phyloP scores from a whole-genome alignment of 768 basidiomycete species.

The Coprinellus aureogranulatus region DNA sequence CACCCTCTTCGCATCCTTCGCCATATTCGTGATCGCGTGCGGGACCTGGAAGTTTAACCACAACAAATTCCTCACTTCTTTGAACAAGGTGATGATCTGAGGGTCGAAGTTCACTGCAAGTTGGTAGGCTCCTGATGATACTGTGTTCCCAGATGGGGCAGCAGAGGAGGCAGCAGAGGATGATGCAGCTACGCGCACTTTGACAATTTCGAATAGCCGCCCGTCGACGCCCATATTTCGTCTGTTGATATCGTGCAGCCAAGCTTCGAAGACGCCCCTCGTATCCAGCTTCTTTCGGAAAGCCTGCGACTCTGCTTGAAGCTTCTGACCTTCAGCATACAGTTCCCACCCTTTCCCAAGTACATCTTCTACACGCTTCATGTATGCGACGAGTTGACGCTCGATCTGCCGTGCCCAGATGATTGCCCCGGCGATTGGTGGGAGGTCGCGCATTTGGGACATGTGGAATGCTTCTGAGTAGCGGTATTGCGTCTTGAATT shows the following conservation, averaged over 20 bases:
- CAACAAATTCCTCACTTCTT: conserved; percentile 92
- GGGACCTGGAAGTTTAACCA: conserved; percentile 97
- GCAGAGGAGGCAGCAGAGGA: background rate
- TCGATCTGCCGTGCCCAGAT: conserved; percentile 99
- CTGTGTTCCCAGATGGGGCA: background rate
- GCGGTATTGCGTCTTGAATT: conserved; percentile 97
- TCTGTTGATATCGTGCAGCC: conserved; percentile 92
- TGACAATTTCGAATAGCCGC: conserved; percentile 87
- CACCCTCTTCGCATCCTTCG: conserved; percentile 97
- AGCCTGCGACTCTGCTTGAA: conserved; percentile 85
- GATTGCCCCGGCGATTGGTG: conserved; percentile 96
- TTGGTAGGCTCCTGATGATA: conserved; percentile 60
- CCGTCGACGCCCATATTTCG: conserved; percentile 91
- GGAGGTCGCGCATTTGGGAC: conserved; percentile 97
- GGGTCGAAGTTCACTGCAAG: conserved; percentile 97
- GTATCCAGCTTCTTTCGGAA: conserved; percentile 98
- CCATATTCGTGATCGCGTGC: conserved; percentile 92
- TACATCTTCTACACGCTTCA: conserved; percentile 99
- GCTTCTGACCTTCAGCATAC: conserved; percentile 98
- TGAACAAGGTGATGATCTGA: conserved; percentile 97
- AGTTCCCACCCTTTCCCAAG: conserved; percentile 98
- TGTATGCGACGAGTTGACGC: conserved; percentile 90
- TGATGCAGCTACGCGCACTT: conserved; percentile 35
- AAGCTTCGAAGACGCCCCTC: conserved; percentile 89
- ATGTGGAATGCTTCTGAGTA: conserved; percentile 96